Evolutionary conservation across 2,329 filamentous ascomycete species (phyloP).

Genomic region (Fusarium verticillioides): DNA sequence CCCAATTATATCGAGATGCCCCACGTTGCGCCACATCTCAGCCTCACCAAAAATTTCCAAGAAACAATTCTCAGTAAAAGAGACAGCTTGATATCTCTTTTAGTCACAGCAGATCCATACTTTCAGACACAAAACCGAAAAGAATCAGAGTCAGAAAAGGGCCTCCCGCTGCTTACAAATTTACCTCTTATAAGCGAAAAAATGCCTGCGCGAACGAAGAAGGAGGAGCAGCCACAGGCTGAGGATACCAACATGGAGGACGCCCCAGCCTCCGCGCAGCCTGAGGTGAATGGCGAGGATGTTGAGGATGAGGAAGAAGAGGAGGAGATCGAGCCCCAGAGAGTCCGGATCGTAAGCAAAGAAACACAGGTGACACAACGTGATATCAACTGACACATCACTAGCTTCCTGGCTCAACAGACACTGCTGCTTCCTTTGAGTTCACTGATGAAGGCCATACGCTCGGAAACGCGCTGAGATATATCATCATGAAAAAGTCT

Average conservation of each 20-base stretch:
- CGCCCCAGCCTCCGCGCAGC: constrained; percentile 53
- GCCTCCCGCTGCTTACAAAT: too few relatives aligned
- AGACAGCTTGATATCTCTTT: constrained; percentile 11
- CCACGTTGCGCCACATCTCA: constrained; percentile 29
- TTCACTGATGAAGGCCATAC: constrained; percentile 96
- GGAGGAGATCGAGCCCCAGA: constrained; percentile 62
- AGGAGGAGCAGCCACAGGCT: constrained; percentile 43
- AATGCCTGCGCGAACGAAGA: constrained; percentile 57
- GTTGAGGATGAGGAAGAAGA: constrained; percentile 56
- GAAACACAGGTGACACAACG: too few relatives aligned
- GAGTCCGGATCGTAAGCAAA: constrained; percentile 69
- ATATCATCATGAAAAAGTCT: constrained; percentile 99
- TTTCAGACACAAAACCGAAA: not conserved
- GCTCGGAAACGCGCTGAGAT: constrained; percentile 91
- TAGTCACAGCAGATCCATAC: constrained; percentile 1
- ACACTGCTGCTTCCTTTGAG: constrained; percentile 93
- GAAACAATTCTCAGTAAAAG: constrained; percentile 10
- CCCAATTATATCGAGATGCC: not conserved
- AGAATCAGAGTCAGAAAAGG: not conserved
- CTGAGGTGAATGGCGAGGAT: constrained; percentile 49
- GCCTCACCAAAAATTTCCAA: constrained; percentile 38
- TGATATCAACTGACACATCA: constrained; percentile 12
- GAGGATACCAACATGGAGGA: constrained; percentile 59
- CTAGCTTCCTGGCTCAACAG: constrained; percentile 85
- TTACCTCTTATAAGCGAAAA: constrained; percentile 6